Evolutionary conservation across 306 rosid genomes (phyloP).

Genomic region (Corylus americana): DNA sequence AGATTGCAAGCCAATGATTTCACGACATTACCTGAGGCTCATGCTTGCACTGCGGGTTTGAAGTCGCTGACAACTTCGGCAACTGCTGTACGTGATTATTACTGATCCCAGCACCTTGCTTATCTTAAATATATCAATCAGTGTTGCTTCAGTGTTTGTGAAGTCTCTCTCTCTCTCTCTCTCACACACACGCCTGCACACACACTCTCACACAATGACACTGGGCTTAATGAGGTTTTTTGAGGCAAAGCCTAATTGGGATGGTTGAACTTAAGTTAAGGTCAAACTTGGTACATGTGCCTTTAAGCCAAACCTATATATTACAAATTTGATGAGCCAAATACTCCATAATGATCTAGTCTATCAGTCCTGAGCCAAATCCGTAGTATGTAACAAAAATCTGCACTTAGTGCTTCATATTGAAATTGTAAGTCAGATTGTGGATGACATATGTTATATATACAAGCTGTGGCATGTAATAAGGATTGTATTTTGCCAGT

Average conservation of each 20-base stretch:
- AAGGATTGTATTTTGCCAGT: slow-evolving; percentile 9
- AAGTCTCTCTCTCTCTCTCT: neutral
- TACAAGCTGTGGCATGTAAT: neutral
- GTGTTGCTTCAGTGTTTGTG: neutral
- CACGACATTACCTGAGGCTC: slow-evolving; percentile 93
- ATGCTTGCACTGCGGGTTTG: slow-evolving; percentile 98
- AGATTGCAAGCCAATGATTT: slow-evolving; percentile 78
- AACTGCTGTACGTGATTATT: slow-evolving; percentile 75
- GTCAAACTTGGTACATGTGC: neutral
- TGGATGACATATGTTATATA: neutral
- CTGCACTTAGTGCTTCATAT: neutral
- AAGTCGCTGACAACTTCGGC: slow-evolving; percentile 88
- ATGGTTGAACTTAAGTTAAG: neutral
- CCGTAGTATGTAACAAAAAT: neutral
- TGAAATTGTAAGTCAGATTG: neutral
- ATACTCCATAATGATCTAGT: neutral
- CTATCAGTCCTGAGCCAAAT: neutral
- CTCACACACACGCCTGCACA: neutral
- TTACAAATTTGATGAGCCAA: neutral
- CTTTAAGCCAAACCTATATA: neutral
- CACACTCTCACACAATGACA: neutral
- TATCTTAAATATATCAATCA: slow-evolving; percentile 1
- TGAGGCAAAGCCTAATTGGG: neutral
- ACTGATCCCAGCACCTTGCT: slow-evolving; percentile 4
- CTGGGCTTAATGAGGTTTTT: neutral